phyloP scores from a whole-genome alignment of 2,329 filamentous ascomycete genomes.

The Ophiocordyceps camponoti-leonardi region DNA sequence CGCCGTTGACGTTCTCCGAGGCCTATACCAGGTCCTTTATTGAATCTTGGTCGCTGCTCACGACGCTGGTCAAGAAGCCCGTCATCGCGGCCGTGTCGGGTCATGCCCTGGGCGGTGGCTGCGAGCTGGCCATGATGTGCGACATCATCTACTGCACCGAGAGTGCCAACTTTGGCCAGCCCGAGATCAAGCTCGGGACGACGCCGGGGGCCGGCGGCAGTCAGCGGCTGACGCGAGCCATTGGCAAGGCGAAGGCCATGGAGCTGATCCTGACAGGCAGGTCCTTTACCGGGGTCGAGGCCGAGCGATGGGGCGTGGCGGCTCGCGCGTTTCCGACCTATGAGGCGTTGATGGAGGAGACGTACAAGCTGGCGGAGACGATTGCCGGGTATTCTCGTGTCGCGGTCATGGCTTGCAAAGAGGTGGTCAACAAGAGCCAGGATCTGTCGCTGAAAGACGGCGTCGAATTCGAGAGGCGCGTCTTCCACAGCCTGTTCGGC shows the following conservation, averaged over 20 bases:
- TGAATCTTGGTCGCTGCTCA: constrained; percentile 79
- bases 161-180: constrained; percentile 82
- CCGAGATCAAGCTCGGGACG: constrained; percentile 87
- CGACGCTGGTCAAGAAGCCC: constrained; percentile 76
- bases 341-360: constrained; percentile 66
- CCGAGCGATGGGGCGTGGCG: constrained; percentile 79
- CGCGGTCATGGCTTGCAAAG: constrained; percentile 80
- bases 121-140: constrained; percentile 94
- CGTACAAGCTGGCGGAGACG: constrained; percentile 68
- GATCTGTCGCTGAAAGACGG: constrained; percentile 76
- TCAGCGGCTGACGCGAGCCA: constrained; percentile 68
- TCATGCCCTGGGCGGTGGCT: constrained; percentile 86
- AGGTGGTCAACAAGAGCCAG: constrained; percentile 99
- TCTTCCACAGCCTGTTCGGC: constrained; percentile 89
- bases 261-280: constrained; percentile 77
- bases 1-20: constrained; percentile 69
- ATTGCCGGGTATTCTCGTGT: constrained; percentile 79
- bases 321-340: constrained; percentile 65
- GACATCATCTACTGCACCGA: constrained; percentile 86
- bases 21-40: constrained; percentile 90
- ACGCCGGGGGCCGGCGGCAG: constrained; percentile 86
- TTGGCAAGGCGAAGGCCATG: constrained; percentile 80
- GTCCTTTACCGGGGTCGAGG: constrained; percentile 69
- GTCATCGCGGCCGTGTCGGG: constrained; percentile 89
- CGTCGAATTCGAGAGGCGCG: constrained; percentile 81